Conservation (phyloP, 163 green algal genomes). For the Scenedesmus sp. region DNA sequence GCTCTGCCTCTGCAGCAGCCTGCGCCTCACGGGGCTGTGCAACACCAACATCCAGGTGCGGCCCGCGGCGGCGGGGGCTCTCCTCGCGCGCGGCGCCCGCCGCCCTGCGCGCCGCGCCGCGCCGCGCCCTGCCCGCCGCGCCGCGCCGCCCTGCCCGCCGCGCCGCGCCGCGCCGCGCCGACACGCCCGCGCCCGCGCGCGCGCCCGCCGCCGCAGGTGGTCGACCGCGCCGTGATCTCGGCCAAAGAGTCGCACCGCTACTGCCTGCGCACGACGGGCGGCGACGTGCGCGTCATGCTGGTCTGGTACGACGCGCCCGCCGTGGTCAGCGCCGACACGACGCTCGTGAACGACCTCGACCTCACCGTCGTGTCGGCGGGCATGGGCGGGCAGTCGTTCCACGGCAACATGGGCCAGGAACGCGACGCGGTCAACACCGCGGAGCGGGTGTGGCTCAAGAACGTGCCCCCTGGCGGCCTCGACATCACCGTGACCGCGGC, state of each 20-base stretch:
- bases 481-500: constrained; percentile 63
- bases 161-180: no score
- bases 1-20: constrained; percentile 32
- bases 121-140: no score
- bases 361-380: constrained; percentile 68
- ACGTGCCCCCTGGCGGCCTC: constrained; percentile 61
- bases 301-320: constrained; percentile 75
- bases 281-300: constrained; percentile 80
- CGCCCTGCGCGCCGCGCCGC: no score
- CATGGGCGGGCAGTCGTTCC: constrained; percentile 64
- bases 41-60: constrained; percentile 32
- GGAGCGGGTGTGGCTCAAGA: constrained; percentile 63
- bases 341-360: constrained; percentile 48
- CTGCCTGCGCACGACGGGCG: constrained; percentile 77
- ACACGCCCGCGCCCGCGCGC: no score
- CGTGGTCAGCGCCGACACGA: background rate
- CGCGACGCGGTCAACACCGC: constrained; percentile 84
- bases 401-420: constrained; percentile 70
- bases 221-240: constrained; percentile 67
- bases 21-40: constrained; percentile 29
- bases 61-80: background rate
- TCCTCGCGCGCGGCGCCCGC: background rate
- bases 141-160: no score
- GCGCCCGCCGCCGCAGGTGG: constrained; percentile 55
- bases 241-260: constrained; percentile 74